phyloP scores from a whole-genome alignment of 768 basidiomycete genomes.

The Lyophyllum decastes region DNA sequence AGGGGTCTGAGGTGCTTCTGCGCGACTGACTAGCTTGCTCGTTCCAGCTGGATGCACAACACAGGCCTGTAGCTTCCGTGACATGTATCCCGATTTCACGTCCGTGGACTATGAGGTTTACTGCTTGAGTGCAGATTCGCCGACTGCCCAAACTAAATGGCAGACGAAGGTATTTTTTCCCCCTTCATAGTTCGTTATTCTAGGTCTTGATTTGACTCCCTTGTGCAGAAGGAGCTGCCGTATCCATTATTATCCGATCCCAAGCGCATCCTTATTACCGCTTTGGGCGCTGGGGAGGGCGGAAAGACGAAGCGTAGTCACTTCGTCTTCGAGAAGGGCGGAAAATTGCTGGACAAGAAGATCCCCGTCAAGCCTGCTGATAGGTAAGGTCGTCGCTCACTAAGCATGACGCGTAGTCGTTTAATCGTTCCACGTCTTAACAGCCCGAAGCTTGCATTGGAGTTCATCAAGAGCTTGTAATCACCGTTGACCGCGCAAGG shows the following conservation, averaged over 20 bases:
- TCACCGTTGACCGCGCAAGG: conserved; percentile 1
- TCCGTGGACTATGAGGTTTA: conserved; percentile 72
- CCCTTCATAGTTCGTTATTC: background rate
- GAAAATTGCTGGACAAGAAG: conserved; percentile 83
- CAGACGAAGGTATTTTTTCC: conserved; percentile 68
- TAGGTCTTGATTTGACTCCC: background rate
- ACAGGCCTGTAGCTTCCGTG: conserved; percentile 92
- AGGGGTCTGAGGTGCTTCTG: background rate
- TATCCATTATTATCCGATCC: conserved; percentile 90
- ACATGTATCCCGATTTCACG: conserved; percentile 77
- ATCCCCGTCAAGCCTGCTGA: conserved; percentile 86
- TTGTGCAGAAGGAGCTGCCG: conserved; percentile 73
- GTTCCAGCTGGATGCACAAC: conserved; percentile 81
- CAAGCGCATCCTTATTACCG: conserved; percentile 75
- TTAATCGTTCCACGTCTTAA: background rate
- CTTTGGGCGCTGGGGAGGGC: conserved; percentile 77
- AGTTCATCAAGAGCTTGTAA: conserved; percentile 59
- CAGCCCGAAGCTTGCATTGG: conserved; percentile 63
- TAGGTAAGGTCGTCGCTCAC: conserved; percentile 49
- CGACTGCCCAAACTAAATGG: conserved; percentile 79
- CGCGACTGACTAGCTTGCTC: background rate
- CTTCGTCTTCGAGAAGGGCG: conserved; percentile 92
- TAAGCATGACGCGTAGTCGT: background rate
- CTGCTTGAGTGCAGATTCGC: conserved; percentile 80
- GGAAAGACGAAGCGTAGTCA: conserved; percentile 90